Percentiles rank a stretch among this genome's conserved stretches.
These are phyloP conservation scores for Leucaena leucocephala DNA, from an alignment of 306 rosid genomes.

Conservation along the genomic window DNA sequence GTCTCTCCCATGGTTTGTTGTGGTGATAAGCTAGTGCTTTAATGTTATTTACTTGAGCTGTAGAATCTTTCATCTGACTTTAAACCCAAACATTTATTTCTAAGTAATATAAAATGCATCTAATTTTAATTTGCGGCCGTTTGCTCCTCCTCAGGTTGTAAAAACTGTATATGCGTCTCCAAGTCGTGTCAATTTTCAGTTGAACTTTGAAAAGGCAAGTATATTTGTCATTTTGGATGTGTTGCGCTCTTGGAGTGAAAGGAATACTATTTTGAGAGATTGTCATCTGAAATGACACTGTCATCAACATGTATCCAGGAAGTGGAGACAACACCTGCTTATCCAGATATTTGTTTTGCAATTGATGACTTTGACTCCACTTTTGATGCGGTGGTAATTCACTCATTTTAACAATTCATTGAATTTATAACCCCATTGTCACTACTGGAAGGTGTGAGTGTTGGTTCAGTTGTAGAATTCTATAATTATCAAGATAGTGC, in stretches of 20 bases:
- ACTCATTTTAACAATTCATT: constrained; percentile 32
- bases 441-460: background rate
- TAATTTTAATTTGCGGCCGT: constrained; percentile 30
- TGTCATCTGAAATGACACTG: constrained; percentile 38
- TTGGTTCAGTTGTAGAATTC: constrained; percentile 16
- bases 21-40: constrained; percentile 18
- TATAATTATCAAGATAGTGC: constrained; percentile 6
- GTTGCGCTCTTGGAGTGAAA: constrained; percentile 3
- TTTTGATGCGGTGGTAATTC: constrained; percentile 94
- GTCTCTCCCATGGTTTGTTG: constrained; percentile 12
- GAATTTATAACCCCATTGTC: constrained; percentile 20
- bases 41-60: constrained; percentile 19
- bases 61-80: constrained; percentile 16
- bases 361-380: constrained; percentile 99
- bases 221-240: constrained; percentile 13
- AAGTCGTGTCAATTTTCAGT: constrained; percentile 89
- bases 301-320: constrained; percentile 57
- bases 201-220: constrained; percentile 87
- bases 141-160: constrained; percentile 67
- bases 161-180: constrained; percentile 99
- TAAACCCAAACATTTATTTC: constrained; percentile 28
- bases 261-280: constrained; percentile 17
- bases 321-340: constrained; percentile 97
- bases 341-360: constrained; percentile 98
- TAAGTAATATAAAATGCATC: constrained; percentile 11